A percentile compares a stretch with the other conserved stretches of the same genome.
Evolutionary conservation across 2,329 filamentous ascomycete species (phyloP).

Genomic region (Stagonosporopsis vannaccii): DNA sequence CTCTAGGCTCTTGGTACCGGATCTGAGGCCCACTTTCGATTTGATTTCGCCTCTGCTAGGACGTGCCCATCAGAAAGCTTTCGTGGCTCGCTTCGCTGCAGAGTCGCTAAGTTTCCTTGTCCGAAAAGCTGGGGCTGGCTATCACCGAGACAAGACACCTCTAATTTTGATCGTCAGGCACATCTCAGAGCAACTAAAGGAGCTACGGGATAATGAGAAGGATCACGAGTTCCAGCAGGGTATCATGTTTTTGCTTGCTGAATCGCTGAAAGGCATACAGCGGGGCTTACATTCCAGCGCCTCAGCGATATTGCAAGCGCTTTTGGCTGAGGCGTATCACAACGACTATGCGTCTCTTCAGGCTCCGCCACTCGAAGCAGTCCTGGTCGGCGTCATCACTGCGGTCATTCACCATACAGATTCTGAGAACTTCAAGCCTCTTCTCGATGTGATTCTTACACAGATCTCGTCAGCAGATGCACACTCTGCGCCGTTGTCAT

Average conservation of each 20-base stretch:
- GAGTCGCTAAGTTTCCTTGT: conserved; percentile 95
- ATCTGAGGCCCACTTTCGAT: conserved; percentile 83
- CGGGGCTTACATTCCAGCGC: conserved; percentile 65
- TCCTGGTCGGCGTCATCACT: conserved; percentile 78
- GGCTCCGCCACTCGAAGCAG: conserved; percentile 60
- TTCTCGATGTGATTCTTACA: conserved; percentile 66
- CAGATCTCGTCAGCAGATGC: conserved; percentile 56
- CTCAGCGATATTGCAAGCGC: conserved; percentile 59
- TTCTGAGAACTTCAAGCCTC: conserved; percentile 72
- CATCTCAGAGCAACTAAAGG: conserved; percentile 72
- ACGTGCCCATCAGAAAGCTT: conserved; percentile 79
- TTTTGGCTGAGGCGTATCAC: conserved; percentile 51
- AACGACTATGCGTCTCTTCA: conserved; percentile 50
- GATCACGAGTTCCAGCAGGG: conserved; percentile 81
- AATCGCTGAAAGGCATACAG: conserved; percentile 73
- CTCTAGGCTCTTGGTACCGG: conserved; percentile 82
- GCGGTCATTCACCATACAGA: conserved; percentile 85
- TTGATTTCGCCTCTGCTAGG: conserved; percentile 86
- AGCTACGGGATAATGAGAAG: conserved; percentile 62
- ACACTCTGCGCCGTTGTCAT: conserved; percentile 33
- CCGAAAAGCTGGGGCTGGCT: conserved; percentile 82
- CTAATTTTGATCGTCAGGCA: conserved; percentile 75
- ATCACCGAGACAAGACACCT: conserved; percentile 73
- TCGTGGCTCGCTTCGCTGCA: conserved; percentile 90
- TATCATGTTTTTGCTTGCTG: conserved; percentile 89